These are phyloP conservation scores for Canna indica DNA, from an alignment of 176 grass and related monocot genomes.

Conservation along the genomic window DNA sequence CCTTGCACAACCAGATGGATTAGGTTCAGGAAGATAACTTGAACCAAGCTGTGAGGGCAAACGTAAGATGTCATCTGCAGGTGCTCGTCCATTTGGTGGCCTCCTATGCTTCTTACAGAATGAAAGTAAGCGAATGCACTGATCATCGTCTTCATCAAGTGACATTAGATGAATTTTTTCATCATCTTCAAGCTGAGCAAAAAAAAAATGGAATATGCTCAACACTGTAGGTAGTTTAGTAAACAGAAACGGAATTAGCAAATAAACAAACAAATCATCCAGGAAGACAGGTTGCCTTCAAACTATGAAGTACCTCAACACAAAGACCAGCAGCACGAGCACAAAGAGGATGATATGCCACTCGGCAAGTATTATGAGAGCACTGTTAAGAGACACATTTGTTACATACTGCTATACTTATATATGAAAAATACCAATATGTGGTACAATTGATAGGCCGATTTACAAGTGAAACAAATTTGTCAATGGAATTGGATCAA, in stretches of 20 bases:
- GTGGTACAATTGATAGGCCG: not conserved
- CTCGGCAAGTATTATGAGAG: slow-evolving; percentile 86
- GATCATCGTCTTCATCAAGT: slow-evolving; percentile 81
- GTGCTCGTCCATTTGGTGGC: slow-evolving; percentile 64
- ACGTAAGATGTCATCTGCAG: slow-evolving; percentile 33
- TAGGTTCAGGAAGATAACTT: slow-evolving; percentile 29
- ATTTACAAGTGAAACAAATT: not conserved
- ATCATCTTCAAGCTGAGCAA: slow-evolving; percentile 81
- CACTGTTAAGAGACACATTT: slow-evolving; percentile 46
- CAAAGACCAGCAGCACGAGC: slow-evolving; percentile 99
- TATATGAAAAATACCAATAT: slow-evolving; percentile 8
- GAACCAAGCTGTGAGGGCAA: slow-evolving; percentile 29
- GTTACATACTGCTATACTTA: not conserved
- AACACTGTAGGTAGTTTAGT: not conserved
- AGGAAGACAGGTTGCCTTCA: slow-evolving; percentile 7
- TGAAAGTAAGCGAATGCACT: slow-evolving; percentile 89
- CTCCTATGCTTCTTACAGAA: slow-evolving; percentile 98
- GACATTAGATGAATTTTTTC: slow-evolving; percentile 81
- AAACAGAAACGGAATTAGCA: not conserved
- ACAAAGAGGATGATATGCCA: slow-evolving; percentile 97
- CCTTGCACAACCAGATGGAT: slow-evolving; percentile 93
- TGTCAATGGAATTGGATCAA: not conserved
- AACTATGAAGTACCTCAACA: slow-evolving; percentile 56
- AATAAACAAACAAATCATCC: not conserved
- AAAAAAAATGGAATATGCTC: not conserved